phyloP scores from a whole-genome alignment of 371 early-diverging fungal genomes.

The Globomyces sp. region DNA sequence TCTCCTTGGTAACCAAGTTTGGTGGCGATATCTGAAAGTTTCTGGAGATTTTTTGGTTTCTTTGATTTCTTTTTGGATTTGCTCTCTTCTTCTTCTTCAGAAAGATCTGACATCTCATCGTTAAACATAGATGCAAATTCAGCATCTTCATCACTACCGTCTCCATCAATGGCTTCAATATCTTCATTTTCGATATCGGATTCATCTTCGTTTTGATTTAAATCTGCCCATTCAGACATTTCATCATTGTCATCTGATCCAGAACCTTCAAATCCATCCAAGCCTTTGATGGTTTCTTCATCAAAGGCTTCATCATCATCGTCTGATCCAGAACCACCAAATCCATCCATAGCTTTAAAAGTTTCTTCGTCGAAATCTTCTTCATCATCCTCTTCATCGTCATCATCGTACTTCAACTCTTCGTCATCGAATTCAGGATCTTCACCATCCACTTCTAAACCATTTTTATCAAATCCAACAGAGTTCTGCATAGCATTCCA shows the following conservation, averaged over 20 bases:
- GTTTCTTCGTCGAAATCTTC: slow-evolving; percentile 66
- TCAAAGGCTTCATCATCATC: slow-evolving; percentile 63
- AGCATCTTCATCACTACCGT: slow-evolving; percentile 55
- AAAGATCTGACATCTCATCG: slow-evolving; percentile 44
- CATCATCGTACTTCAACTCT: slow-evolving; percentile 17
- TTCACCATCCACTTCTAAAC: slow-evolving; percentile 59
- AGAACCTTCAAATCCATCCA: slow-evolving; percentile 36
- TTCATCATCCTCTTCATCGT: slow-evolving; percentile 60
- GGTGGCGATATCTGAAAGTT: slow-evolving; percentile 31
- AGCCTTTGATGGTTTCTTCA: slow-evolving; percentile 50
- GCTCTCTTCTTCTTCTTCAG: slow-evolving; percentile 19
- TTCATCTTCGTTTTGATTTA: slow-evolving; percentile 35
- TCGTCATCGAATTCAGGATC: slow-evolving; percentile 40
- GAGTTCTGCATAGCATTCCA: slow-evolving; percentile 49
- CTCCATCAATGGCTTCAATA: slow-evolving; percentile 50
- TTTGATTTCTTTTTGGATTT: slow-evolving; percentile 24
- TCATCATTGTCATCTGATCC: slow-evolving; percentile 63
- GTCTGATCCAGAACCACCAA: slow-evolving; percentile 65
- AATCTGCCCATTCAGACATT: slow-evolving; percentile 6
- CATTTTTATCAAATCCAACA: slow-evolving; percentile 22
- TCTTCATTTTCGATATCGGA: slow-evolving; percentile 54
- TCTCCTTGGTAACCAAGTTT: slow-evolving; percentile 44
- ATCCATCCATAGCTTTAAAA: slow-evolving; percentile 64
- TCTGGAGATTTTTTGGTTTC: slow-evolving; percentile 11
- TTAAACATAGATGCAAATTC: slow-evolving; percentile 37